These are phyloP conservation scores for Pseudogymnoascus sp. DNA, from an alignment of 2,329 filamentous ascomycete genomes.

Conservation along the genomic window DNA sequence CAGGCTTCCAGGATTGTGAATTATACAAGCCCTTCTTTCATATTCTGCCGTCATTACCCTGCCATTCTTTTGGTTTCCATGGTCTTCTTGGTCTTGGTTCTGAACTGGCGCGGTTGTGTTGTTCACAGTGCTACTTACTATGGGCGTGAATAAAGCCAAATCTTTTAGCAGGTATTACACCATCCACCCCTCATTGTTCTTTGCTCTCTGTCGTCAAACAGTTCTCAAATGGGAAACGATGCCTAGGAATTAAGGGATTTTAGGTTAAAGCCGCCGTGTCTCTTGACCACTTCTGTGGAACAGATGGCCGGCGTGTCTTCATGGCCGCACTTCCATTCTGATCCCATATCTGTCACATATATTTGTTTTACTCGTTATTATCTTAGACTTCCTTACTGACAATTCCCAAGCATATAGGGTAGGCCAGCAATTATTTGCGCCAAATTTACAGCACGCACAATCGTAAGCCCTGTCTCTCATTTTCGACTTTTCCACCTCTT, in stretches of 20 bases:
- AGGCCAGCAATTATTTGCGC: background rate
- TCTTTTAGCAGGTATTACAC: background rate
- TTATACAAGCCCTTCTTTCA: background rate
- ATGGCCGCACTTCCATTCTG: slow-evolving; percentile 6
- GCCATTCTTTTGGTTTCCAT: background rate
- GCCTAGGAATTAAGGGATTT: slow-evolving; percentile 8
- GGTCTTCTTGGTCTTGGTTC: background rate
- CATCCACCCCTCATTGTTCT: background rate
- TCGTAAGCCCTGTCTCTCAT: background rate
- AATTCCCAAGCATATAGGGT: background rate
- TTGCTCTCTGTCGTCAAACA: background rate
- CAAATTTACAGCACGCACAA: background rate
- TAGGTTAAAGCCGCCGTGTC: background rate
- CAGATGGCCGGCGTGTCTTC: background rate
- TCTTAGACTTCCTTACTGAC: background rate
- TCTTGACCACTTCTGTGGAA: background rate
- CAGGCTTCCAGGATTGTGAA: background rate
- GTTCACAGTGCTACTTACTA: background rate
- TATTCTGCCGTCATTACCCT: background rate
- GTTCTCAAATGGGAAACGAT: background rate
- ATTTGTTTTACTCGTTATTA: background rate
- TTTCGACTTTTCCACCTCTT: background rate
- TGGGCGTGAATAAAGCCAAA: background rate
- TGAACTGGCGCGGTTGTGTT: background rate
- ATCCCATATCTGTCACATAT: background rate